Percentiles rank a stretch among this genome's conserved stretches.
These are phyloP conservation scores for Fraxinus nigra DNA, from an alignment of 305 asterid genomes.

Conservation along the genomic window DNA sequence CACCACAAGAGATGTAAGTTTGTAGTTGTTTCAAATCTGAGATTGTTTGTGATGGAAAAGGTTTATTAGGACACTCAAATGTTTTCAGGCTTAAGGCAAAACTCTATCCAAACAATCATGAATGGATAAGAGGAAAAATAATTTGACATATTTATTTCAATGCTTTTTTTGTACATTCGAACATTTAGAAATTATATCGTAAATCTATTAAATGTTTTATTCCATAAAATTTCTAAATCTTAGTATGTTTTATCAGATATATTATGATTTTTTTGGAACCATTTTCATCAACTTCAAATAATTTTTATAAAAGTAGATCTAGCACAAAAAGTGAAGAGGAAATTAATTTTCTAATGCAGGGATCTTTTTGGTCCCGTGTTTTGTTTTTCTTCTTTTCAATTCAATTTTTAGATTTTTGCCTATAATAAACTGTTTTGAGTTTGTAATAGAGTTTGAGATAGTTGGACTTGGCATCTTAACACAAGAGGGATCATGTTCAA, in stretches of 20 bases:
- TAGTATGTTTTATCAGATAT: background rate
- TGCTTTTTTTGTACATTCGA: background rate
- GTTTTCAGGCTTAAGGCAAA: background rate
- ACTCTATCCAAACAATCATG: background rate
- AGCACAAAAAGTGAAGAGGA: background rate
- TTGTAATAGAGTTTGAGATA: background rate
- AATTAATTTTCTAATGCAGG: background rate
- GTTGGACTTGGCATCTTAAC: background rate
- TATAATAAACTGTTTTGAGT: background rate
- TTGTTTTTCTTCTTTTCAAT: background rate
- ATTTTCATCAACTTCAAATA: background rate
- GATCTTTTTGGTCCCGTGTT: background rate
- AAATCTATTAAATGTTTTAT: background rate
- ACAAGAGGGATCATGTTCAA: background rate
- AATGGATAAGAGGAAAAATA: background rate
- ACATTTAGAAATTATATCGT: background rate
- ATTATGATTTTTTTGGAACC: background rate
- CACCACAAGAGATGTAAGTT: slow-evolving; percentile 83
- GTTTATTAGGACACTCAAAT: background rate
- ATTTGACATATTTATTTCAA: background rate
- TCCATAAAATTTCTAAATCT: background rate
- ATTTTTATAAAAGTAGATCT: background rate
- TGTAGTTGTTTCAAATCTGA: background rate
- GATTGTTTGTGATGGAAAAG: background rate
- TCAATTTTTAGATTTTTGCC: background rate